A percentile compares a stretch with the other conserved stretches of the same genome.
phyloP scores from a whole-genome alignment of 2,329 filamentous ascomycete species.

The Pseudogymnoascus sp. region DNA sequence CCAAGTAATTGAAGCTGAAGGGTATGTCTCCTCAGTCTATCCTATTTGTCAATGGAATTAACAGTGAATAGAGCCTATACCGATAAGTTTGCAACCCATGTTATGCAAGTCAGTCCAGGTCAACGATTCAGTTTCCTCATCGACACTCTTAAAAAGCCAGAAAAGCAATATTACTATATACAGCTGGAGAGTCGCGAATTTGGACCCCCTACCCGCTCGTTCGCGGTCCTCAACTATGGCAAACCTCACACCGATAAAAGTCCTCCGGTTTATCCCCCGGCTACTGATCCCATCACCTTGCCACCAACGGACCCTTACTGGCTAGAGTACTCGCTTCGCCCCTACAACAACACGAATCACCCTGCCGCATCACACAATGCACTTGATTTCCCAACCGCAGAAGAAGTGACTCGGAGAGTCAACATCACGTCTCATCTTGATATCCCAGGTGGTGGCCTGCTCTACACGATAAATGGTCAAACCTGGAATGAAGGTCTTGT shows the following conservation, averaged over 20 bases:
- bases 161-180: constrained; percentile 34
- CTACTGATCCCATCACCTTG: constrained; percentile 19
- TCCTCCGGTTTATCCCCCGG: constrained; percentile 19
- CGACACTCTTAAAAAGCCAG: constrained; percentile 32
- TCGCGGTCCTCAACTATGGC: constrained; percentile 36
- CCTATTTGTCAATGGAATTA: constrained; percentile 16
- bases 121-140: constrained; percentile 45
- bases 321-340: constrained; percentile 31
- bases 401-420: constrained; percentile 32
- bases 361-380: constrained; percentile 1
- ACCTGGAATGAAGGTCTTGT: constrained; percentile 30
- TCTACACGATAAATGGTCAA: constrained; percentile 28
- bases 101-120: constrained; percentile 41
- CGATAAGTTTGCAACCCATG: constrained; percentile 30
- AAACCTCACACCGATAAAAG: neutral
- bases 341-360: constrained; percentile 7
- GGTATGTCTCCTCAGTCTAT: constrained; percentile 21
- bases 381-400: constrained; percentile 25
- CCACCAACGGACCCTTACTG: constrained; percentile 23
- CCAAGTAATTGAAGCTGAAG: constrained; percentile 55
- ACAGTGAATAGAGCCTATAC: constrained; percentile 32
- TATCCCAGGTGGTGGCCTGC: neutral
- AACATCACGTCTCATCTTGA: constrained; percentile 26
- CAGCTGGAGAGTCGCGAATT: constrained; percentile 40
- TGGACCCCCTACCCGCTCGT: constrained; percentile 33